A percentile compares a stretch with the other conserved stretches of the same genome.
These are phyloP conservation scores for Axilococcus clingmanii DNA, from an alignment of 139 green algal species.

Conservation along the genomic window DNA sequence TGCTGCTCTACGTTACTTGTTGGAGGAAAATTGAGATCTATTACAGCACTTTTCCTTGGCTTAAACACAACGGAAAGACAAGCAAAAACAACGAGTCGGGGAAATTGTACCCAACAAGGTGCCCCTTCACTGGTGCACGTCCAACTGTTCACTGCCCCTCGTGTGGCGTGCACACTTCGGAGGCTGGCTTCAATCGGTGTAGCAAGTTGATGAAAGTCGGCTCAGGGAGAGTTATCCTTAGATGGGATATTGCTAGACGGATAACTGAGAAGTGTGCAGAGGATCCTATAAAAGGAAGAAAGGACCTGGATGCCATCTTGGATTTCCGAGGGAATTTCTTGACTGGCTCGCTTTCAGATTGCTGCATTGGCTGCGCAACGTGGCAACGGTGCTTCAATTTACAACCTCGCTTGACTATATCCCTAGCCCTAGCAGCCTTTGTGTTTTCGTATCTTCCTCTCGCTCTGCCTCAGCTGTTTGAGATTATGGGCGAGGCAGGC, in stretches of 20 bases:
- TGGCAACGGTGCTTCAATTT: conserved; percentile 37
- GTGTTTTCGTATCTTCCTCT: conserved; percentile 22
- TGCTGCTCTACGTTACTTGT: conserved; percentile 6
- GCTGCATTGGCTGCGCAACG: conserved; percentile 26
- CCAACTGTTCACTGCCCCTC: conserved; percentile 19
- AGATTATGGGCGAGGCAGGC: neutral
- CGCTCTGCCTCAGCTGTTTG: conserved; percentile 17
- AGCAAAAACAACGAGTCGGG: neutral
- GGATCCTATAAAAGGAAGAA: neutral
- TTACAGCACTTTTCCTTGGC: conserved; percentile 20
- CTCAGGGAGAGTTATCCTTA: conserved; percentile 21
- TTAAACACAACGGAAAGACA: neutral
- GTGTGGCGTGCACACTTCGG: conserved; percentile 15
- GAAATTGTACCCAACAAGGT: neutral
- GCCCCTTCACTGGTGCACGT: conserved; percentile 10
- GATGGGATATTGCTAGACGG: conserved; percentile 20
- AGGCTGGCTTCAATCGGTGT: conserved; percentile 13
- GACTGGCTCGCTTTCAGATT: conserved; percentile 3
- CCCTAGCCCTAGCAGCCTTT: conserved; percentile 7
- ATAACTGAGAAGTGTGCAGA: neutral
- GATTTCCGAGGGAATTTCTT: conserved; percentile 27
- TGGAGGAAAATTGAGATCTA: conserved; percentile 14
- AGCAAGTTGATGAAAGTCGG: conserved; percentile 8
- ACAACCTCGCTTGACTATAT: conserved; percentile 15
- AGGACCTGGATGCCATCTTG: conserved; percentile 15